Base-by-base conservation (phyloP, 1,284 basidiomycete genomes). In the Leccinum subrobustum region DNA sequence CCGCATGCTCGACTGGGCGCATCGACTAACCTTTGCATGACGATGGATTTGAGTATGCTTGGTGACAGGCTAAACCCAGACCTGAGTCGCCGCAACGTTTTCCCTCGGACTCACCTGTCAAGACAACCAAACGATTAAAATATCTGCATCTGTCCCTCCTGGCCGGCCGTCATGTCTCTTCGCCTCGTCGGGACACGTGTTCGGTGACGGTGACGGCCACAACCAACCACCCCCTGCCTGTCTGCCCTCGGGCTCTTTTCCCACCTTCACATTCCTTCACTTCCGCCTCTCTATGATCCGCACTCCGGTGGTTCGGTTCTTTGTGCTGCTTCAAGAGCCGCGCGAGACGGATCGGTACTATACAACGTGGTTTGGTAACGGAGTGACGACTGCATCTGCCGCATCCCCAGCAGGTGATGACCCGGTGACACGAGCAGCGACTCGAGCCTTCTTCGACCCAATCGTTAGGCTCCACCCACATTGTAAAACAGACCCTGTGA, bases 211-310 rank as follows among this genome's bases (percentile, higher is more conserved):
- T 44, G 18, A 25, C 48, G 48, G 48, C 6, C 9, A 20, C 42
- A 20, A 50, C 48, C 48, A 50, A 4, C 48, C 48, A 14, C 16
- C 23, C 23, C 23, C 23, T 23, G 47, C 47, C 12, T 48, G n/a
- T 18, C n/a, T 44, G 42, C 42, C 42, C 42, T 6, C 42, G 42
- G 18, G 42, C 39, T n/a, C 42, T 16, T 14, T 48, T 48, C 47
- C 20, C 47, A 48, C 18, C 20, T 48, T 20, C 39, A 31, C 31
- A 16, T 39, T 23, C n/a, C n/a, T 54, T 54, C 54, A 55, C 54
- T 55, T 55, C 54, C 54, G 54, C 39, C 20, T 42, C 16, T 42
- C 25, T 25, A 55, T 55, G 54, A 55, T 55, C 54, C 54, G 54
- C 54, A n/a, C 23, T 8, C 35, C 27, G 39, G 23, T 42, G 42